phyloP scores from a whole-genome alignment of 805 yeast species.

The Suhomyces sp. region DNA sequence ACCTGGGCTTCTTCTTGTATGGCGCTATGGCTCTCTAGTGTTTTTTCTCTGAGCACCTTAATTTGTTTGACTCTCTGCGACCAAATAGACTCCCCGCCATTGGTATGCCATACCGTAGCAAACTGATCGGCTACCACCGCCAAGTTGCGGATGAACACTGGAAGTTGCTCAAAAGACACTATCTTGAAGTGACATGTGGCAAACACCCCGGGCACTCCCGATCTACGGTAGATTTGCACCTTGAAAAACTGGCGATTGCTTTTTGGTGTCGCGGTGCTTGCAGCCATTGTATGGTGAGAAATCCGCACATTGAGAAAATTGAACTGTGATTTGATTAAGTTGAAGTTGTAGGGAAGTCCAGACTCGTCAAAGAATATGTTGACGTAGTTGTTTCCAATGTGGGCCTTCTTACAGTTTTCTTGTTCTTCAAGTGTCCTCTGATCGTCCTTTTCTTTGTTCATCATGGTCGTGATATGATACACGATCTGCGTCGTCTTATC shows the following conservation, averaged over 20 bases:
- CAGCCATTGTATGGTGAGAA: slow-evolving; percentile 49
- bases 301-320: slow-evolving; percentile 79
- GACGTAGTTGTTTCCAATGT: slow-evolving; percentile 83
- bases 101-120: slow-evolving; percentile 71
- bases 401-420: slow-evolving; percentile 57
- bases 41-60: slow-evolving; percentile 24
- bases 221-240: slow-evolving; percentile 61
- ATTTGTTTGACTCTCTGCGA: slow-evolving; percentile 61
- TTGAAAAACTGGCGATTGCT: slow-evolving; percentile 38
- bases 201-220: slow-evolving; percentile 73
- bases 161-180: slow-evolving; percentile 55
- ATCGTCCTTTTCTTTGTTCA: slow-evolving; percentile 57
- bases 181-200: slow-evolving; percentile 76
- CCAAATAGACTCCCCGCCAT: slow-evolving; percentile 56
- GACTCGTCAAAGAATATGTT: slow-evolving; percentile 81
- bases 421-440: slow-evolving; percentile 3
- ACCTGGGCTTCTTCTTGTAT: slow-evolving; percentile 26
- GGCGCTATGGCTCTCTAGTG: slow-evolving; percentile 23
- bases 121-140: slow-evolving; percentile 66
- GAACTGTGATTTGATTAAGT: slow-evolving; percentile 72
- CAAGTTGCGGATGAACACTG: slow-evolving; percentile 64
- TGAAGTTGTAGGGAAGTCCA: slow-evolving; percentile 61
- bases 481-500: slow-evolving; percentile 69
- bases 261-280: background rate
- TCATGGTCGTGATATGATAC: slow-evolving; percentile 78